Base-by-base conservation (phyloP, 306 rosid genomes). In the Echinosophora koreensis region DNA sequence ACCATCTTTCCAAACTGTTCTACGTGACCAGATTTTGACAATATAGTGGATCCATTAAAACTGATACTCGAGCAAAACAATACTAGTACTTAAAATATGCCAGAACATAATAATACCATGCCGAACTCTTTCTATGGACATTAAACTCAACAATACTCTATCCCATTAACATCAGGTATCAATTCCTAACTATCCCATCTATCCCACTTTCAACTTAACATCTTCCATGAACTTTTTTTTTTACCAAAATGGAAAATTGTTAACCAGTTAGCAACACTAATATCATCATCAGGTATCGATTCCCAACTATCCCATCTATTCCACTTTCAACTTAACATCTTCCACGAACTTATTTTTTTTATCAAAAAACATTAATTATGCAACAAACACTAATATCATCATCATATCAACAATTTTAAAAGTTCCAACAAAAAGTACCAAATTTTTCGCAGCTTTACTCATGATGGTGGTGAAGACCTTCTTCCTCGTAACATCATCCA, bases 361-460 rank as follows among this genome's bases (percentile, higher is more conserved):
- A 16, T 22, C 69, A 46, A 28, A 28, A 67, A 79, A 18, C 58
- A 39, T 39, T 18, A 64, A 56, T 9, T 30, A 55, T 12, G 44
- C 69, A 72, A 72, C 56, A 39, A 3, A 65, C 32, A 28, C 44
- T 13, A 37, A 9, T 9, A 46, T 35, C 28, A 50, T n/a, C 2
- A 51, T 18, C 27, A 47, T 17, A 22, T 13, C 13, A 56, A 58
- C 3, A 51, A 14, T n/a, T 64, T 41, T 17, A 15, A 30, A 63
- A 78, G 73, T 77, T 75, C 73, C 65, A 46, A 72, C 22, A 38
- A 17, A 66, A 85, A 55, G 83, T 94, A 94, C 97, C 98, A 94
- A 84, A 28, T 77, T 44, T 85, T 87, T 85, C 14, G 94, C 94
- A 5, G 94, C 78, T 77, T 88, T 92, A 51, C 87, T 91, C 57